Percentiles rank a stretch among this genome's conserved stretches.
Evolutionary conservation across 768 basidiomycete species (phyloP).

Genomic region (Lepiota subincarnata): DNA sequence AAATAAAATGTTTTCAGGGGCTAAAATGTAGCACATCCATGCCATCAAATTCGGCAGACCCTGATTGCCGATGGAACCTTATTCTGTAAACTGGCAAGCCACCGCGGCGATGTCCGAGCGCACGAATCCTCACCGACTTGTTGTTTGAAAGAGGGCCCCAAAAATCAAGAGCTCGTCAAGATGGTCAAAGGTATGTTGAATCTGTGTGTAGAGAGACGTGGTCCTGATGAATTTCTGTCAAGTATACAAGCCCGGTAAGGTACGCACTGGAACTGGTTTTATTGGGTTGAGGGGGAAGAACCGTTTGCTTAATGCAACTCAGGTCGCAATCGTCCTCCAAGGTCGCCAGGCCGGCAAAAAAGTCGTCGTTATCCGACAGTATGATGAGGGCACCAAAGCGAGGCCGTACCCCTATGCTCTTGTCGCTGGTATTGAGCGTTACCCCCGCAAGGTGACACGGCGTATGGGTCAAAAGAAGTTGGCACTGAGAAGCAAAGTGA

Average conservation of each 20-base stretch:
- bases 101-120: constrained; percentile 35
- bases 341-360: constrained; percentile 99
- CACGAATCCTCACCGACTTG: constrained; percentile 20
- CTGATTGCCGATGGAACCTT: constrained; percentile 29
- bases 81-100: constrained; percentile 37
- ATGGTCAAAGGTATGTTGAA: constrained; percentile 55
- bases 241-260: constrained; percentile 97
- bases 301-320: neutral
- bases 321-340: constrained; percentile 97
- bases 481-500: constrained; percentile 90
- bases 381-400: constrained; percentile 96
- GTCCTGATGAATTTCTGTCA: constrained; percentile 25
- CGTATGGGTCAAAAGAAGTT: constrained; percentile 97
- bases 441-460: constrained; percentile 96
- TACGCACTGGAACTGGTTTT: constrained; percentile 23
- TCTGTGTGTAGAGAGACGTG: constrained; percentile 4
- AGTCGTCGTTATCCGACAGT: constrained; percentile 97
- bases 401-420: constrained; percentile 96
- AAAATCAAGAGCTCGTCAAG: constrained; percentile 45
- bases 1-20: no score
- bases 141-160: constrained; percentile 22
- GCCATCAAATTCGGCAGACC: no score
- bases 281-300: neutral
- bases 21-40: no score
- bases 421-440: constrained; percentile 97